Conservation (phyloP, 78 protist genomes). For the Cavenderia fasciculata region DNA sequence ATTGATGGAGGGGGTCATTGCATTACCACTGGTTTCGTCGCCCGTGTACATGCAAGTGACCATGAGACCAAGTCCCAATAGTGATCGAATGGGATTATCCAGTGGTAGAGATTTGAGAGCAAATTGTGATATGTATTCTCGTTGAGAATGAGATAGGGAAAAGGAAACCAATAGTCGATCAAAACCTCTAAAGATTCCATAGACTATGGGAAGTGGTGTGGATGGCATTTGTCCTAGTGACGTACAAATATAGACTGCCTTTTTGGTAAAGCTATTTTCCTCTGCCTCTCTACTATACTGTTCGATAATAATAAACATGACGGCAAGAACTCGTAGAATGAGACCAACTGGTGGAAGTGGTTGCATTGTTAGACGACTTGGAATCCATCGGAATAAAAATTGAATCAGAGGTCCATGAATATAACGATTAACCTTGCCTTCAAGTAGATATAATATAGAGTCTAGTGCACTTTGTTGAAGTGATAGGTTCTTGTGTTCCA, state of each 20-base stretch:
- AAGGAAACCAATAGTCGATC: conserved; percentile 58
- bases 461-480: conserved; percentile 55
- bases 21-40: conserved; percentile 53
- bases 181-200: conserved; percentile 67
- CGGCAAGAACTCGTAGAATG: conserved; percentile 52
- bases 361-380: conserved; percentile 10
- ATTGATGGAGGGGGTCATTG: conserved; percentile 34
- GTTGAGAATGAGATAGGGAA: conserved; percentile 44
- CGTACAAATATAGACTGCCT: conserved; percentile 51
- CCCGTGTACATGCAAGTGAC: conserved; percentile 71
- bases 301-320: conserved; percentile 62
- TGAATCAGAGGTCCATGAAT: conserved; percentile 69
- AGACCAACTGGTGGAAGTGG: conserved; percentile 58
- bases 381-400: conserved; percentile 62
- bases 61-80: conserved; percentile 54
- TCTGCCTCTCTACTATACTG: conserved; percentile 63
- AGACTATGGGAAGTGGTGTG: conserved; percentile 60
- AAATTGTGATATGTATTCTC: conserved; percentile 62
- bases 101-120: conserved; percentile 62
- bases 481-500: conserved; percentile 54
- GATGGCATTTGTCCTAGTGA: conserved; percentile 54
- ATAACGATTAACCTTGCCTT: conserved; percentile 41
- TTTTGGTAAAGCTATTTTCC: conserved; percentile 52
- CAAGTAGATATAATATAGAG: conserved; percentile 36
- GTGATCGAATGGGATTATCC: conserved; percentile 68